phyloP scores from a whole-genome alignment of 2,329 filamentous ascomycete species.

The Exophiala sp. region DNA sequence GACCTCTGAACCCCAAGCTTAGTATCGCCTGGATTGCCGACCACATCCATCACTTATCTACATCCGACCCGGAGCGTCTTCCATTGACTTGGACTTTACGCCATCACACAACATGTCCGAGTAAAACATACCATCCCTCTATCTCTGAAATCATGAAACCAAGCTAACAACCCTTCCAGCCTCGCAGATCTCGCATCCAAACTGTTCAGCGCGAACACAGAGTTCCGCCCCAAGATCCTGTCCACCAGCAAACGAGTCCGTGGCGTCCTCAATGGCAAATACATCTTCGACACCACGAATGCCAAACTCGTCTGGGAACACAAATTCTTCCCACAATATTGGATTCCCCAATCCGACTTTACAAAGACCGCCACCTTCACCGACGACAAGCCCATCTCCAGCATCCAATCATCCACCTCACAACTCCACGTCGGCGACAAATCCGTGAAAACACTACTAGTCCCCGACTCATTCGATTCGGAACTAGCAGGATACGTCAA shows the following conservation, averaged over 20 bases:
- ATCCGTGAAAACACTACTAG: slow-evolving; percentile 16
- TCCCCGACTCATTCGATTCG: slow-evolving; percentile 22
- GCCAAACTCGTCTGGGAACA: slow-evolving; percentile 29
- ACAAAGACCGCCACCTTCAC: slow-evolving; percentile 23
- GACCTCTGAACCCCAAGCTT: no score
- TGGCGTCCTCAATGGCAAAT: slow-evolving; percentile 25
- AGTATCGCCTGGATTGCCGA: no score
- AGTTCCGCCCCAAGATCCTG: slow-evolving; percentile 23
- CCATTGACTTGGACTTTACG: not conserved
- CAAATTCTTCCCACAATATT: slow-evolving; percentile 26
- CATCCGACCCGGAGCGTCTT: no score
- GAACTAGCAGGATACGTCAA: slow-evolving; percentile 27
- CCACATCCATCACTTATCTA: no score
- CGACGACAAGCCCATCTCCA: slow-evolving; percentile 24
- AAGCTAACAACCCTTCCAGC: slow-evolving; percentile 23
- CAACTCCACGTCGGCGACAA: slow-evolving; percentile 19
- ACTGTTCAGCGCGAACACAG: slow-evolving; percentile 21
- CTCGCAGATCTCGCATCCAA: slow-evolving; percentile 25
- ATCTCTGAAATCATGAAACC: slow-evolving; percentile 22
- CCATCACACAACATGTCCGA: slow-evolving; percentile 13
- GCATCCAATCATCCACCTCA: slow-evolving; percentile 18
- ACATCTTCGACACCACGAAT: slow-evolving; percentile 27
- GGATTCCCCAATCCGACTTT: slow-evolving; percentile 24
- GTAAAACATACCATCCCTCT: slow-evolving; percentile 3
- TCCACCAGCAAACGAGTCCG: slow-evolving; percentile 26